A percentile compares a stretch with the other conserved stretches of the same genome.
Evolutionary conservation across 352 stramenopile species (phyloP).

Genomic region (Globisporangium viniferum): DNA sequence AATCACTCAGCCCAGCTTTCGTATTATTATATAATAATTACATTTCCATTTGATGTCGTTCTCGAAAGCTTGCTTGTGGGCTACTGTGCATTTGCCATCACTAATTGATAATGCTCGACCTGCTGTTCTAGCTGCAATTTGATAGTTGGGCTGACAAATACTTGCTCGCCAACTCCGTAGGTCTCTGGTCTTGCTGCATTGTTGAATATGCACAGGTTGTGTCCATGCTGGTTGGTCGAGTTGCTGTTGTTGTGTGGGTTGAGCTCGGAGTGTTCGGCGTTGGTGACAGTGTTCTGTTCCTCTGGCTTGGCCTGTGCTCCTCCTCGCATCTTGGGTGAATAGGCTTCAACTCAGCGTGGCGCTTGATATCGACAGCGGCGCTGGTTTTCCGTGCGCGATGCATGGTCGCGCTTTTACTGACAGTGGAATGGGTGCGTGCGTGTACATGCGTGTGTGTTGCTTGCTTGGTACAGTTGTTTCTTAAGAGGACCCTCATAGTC

Average conservation of each 20-base stretch:
- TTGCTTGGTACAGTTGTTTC: not conserved
- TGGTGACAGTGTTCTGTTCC: conserved; percentile 7
- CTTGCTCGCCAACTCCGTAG: not conserved
- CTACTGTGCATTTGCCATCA: not conserved
- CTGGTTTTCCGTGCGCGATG: not conserved
- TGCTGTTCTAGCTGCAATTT: not conserved
- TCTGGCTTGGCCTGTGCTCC: not conserved
- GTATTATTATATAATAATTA: conserved; percentile 18
- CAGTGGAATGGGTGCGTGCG: not conserved
- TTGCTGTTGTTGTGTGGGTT: not conserved
- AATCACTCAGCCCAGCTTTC: conserved; percentile 1
- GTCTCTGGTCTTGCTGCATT: not conserved
- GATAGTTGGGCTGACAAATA: not conserved
- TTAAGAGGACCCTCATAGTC: not conserved
- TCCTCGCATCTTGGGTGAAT: not conserved
- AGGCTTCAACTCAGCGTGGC: not conserved
- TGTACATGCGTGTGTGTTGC: not conserved
- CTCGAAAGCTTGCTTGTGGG: not conserved
- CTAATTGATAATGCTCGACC: not conserved
- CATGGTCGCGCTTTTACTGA: not conserved
- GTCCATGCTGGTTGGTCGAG: not conserved
- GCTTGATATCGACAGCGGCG: not conserved
- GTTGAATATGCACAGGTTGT: not conserved
- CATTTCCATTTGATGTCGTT: conserved; percentile 14
- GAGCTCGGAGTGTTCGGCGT: not conserved